Percentiles rank a stretch among this genome's conserved stretches.
Evolutionary conservation across 1,139 yeast species (phyloP).

Genomic region (Debaryomyces coudertii): DNA sequence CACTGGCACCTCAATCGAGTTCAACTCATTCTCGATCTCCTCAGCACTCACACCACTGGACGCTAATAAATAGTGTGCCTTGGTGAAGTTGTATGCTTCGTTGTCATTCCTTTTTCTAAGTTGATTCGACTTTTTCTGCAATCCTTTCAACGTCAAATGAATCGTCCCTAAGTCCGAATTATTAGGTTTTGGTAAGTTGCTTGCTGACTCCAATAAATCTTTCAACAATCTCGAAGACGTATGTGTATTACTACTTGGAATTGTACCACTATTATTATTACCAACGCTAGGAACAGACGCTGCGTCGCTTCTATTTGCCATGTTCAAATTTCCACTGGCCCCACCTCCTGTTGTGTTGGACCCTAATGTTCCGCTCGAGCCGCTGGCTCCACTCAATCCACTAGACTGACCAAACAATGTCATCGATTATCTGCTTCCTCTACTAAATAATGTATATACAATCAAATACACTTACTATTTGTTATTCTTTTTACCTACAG

Average conservation of each 20-base stretch:
- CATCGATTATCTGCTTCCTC: slow-evolving; percentile 3
- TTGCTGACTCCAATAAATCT: slow-evolving; percentile 72
- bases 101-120: slow-evolving; percentile 51
- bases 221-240: slow-evolving; percentile 38
- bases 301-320: neutral
- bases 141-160: slow-evolving; percentile 75
- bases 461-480: neutral
- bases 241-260: neutral
- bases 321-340: neutral
- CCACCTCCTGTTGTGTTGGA: neutral
- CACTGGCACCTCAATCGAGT: slow-evolving; percentile 33
- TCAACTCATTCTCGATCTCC: slow-evolving; percentile 74
- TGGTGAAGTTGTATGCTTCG: slow-evolving; percentile 59
- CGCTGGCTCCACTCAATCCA: slow-evolving; percentile 4
- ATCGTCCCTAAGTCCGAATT: slow-evolving; percentile 68
- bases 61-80: slow-evolving; percentile 88
- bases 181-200: slow-evolving; percentile 65
- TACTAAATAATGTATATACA: neutral
- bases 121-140: slow-evolving; percentile 68
- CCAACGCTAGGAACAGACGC: neutral
- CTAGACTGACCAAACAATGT: slow-evolving; percentile 7
- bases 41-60: slow-evolving; percentile 90
- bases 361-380: neutral
- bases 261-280: neutral
- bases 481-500: slow-evolving; percentile 7